These are phyloP conservation scores for Carex cristatella DNA, from an alignment of 176 grass and related monocot genomes.

Conservation along the genomic window DNA sequence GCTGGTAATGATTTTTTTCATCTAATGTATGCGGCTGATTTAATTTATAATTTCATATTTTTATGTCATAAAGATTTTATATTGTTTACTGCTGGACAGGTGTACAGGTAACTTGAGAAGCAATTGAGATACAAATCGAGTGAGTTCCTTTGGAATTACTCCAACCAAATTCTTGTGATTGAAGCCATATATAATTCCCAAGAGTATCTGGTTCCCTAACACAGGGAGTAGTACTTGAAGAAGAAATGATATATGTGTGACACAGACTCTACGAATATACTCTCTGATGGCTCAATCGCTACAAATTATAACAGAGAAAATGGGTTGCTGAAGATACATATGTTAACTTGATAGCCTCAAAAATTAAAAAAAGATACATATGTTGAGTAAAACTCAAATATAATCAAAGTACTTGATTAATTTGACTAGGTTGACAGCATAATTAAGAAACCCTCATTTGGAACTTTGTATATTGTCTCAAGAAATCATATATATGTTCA, in stretches of 20 bases:
- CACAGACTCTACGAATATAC: too few species aligned
- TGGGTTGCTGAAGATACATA: too few species aligned
- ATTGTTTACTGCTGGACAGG: neutral
- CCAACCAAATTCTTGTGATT: neutral
- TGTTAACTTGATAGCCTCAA: too few species aligned
- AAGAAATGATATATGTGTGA: neutral
- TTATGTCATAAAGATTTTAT: neutral
- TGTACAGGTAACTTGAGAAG: neutral
- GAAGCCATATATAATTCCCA: neutral
- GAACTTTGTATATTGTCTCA: too few species aligned
- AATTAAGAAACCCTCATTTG: too few species aligned
- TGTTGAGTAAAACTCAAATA: too few species aligned
- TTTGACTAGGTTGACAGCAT: too few species aligned
- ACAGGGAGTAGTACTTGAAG: neutral
- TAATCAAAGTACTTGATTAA: too few species aligned
- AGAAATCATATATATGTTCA: too few species aligned
- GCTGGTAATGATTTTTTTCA: neutral
- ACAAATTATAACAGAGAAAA: too few species aligned
- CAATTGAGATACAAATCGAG: neutral
- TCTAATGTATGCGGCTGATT: neutral
- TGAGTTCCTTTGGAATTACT: neutral
- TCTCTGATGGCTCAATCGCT: too few species aligned
- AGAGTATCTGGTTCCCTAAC: neutral
- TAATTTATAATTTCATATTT: neutral
- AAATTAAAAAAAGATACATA: too few species aligned